phyloP scores from a whole-genome alignment of 257 asterid genomes.

The Coffea eugenioides region DNA sequence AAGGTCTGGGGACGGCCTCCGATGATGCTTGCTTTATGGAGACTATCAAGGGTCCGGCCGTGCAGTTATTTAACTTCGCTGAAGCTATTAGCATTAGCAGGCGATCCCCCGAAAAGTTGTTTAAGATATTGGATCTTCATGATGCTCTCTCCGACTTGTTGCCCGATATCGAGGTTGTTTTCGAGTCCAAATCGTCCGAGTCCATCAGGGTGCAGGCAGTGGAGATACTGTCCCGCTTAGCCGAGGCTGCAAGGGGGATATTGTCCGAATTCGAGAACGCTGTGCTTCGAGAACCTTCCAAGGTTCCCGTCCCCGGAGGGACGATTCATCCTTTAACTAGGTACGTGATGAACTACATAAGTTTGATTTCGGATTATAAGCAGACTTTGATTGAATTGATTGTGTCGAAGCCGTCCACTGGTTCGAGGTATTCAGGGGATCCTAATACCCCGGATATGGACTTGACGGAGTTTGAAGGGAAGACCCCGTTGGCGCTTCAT shows the following conservation, averaged over 20 bases:
- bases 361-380: slow-evolving; percentile 79
- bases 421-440: slow-evolving; percentile 63
- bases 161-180: slow-evolving; percentile 72
- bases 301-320: slow-evolving; percentile 84
- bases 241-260: slow-evolving; percentile 81
- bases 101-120: slow-evolving; percentile 86
- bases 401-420: slow-evolving; percentile 66
- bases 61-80: slow-evolving; percentile 79
- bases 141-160: slow-evolving; percentile 71
- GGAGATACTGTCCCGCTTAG: slow-evolving; percentile 77
- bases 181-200: slow-evolving; percentile 64
- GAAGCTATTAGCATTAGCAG: slow-evolving; percentile 80
- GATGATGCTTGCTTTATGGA: slow-evolving; percentile 79
- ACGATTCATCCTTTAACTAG: slow-evolving; percentile 88
- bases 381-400: slow-evolving; percentile 61
- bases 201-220: slow-evolving; percentile 67
- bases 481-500: slow-evolving; percentile 66
- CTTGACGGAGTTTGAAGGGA: slow-evolving; percentile 57
- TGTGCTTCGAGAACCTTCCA: slow-evolving; percentile 76
- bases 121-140: slow-evolving; percentile 81
- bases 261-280: slow-evolving; percentile 81
- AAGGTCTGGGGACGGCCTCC: slow-evolving; percentile 48
- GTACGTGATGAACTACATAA: slow-evolving; percentile 86
- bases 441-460: slow-evolving; percentile 73
- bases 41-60: slow-evolving; percentile 79